Evolutionary conservation across 2,329 filamentous ascomycete genomes (phyloP), one percentile per base, ranked within the genome.

Genomic region (Pyrenochaeta sp.): DNA sequence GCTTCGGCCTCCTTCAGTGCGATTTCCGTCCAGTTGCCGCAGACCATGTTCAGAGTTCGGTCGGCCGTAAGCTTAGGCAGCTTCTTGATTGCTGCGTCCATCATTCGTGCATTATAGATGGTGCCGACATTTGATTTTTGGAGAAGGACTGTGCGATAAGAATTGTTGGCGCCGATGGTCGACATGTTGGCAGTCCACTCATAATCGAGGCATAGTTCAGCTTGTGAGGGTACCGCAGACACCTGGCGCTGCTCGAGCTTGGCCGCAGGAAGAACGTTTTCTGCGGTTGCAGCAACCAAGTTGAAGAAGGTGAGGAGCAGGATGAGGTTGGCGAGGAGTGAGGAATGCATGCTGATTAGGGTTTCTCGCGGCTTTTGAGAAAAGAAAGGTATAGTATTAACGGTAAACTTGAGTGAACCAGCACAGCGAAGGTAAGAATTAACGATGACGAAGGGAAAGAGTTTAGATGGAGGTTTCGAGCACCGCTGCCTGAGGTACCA

Each of bases 131-230:
- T 70, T 10, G 75, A 72, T 22, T 72, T 73, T 40, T 72, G 69
- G 34, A 78, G 58, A 58, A 75, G 76, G 8, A 74, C 74, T n/a
- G 70, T 69, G 39, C 77, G 76, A 44, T 75, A 74, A 37, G 74
- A 74, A 45, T 70, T 57, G 63, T 79, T 80, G 40, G 65, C 49
- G 45, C 73, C 74, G 48, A 79, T 72, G 47, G 70, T 73, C 15
- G 76, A 77, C 46, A 77, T 69, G 60, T 79, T 79, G 48, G 77
- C 77, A 15, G 73, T 74, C 35, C 57, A 61, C 44, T 72, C 61
- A 59, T 79, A 79, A 58, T 77, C 71, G 37, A 65, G 48, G 61
- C 76, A 79, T 35, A 64, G 46, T 11, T 64, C 52, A 30, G 51
- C 53, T 38, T 53, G 54, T 9, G 61, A 51, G n/a, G 59, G 53